These are phyloP conservation scores for Podila clonocystis DNA, from an alignment of 192 early-diverging fungal genomes.

Conservation along the genomic window DNA sequence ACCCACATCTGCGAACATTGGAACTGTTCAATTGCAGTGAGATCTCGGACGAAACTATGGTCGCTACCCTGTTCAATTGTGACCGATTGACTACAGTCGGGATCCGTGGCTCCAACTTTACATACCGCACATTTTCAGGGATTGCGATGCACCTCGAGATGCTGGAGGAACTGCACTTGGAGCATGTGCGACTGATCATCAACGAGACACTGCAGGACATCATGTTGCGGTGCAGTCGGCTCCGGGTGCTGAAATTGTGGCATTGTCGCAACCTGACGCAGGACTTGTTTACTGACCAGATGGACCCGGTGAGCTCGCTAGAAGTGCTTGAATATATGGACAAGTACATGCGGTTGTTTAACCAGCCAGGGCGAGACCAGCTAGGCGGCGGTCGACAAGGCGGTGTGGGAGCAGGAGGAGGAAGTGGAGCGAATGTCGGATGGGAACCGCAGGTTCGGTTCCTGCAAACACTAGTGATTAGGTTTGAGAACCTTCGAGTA, in stretches of 20 bases:
- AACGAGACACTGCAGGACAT: constrained; percentile 41
- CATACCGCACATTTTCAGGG: constrained; percentile 29
- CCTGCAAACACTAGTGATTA: constrained; percentile 22
- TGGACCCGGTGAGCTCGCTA: constrained; percentile 10
- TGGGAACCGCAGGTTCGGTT: constrained; percentile 36
- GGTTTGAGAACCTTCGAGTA: constrained; percentile 19
- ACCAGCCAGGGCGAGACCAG: not conserved
- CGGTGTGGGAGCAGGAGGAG: not conserved
- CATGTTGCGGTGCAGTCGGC: constrained; percentile 13
- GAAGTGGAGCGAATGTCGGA: constrained; percentile 3
- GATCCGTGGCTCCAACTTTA: constrained; percentile 39
- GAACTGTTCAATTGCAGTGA: constrained; percentile 21
- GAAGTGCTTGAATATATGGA: constrained; percentile 48
- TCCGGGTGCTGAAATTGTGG: constrained; percentile 32
- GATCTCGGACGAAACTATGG: constrained; percentile 50
- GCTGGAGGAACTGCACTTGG: constrained; percentile 41
- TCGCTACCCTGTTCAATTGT: constrained; percentile 45
- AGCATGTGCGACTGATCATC: constrained; percentile 38
- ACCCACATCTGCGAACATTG: constrained; percentile 9
- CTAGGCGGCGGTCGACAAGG: not conserved
- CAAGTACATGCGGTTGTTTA: constrained; percentile 28
- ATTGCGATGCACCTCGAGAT: constrained; percentile 28
- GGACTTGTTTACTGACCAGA: constrained; percentile 28
- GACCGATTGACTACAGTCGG: constrained; percentile 23
- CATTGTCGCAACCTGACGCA: constrained; percentile 42